Base-by-base conservation (phyloP, 768 basidiomycete genomes). In the Myochromella boudieri region DNA sequence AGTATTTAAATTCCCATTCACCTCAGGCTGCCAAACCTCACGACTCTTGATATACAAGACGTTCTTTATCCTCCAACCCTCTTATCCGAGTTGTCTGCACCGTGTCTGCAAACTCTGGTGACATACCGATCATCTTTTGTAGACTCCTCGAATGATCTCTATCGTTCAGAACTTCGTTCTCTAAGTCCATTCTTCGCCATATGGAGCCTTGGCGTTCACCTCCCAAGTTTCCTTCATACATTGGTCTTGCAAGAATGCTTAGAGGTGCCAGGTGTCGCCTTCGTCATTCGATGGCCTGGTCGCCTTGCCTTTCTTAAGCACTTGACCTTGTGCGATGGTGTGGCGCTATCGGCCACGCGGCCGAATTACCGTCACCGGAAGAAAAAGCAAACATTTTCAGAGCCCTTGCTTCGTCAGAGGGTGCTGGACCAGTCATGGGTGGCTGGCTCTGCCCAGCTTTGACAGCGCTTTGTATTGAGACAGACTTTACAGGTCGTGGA, bases 391-490 rank as follows among this genome's bases (percentile, higher is more conserved):
- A 59, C 17, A 26, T 60, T 18, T 48, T 58, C 34, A 31, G 3
- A 10, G 64, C 64, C 2, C 55, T 65, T 21, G 54, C 60, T 8
- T 53, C 47, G 3, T 59, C 61, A 9, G 26, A 57, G 6, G 52
- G 53, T 18, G 52, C 42, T 2, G 52, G 52, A n/a, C 20, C 49
- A 8, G 24, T 37, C 8, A 37, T 46, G 7, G 55, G 49, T 2
- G 54, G 44, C 27, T 66, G 61, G 63, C 58, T 68, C 25, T 66
- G 62, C 40, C 60, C n/a, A n/a, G n/a, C n/a, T n/a, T n/a, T n/a
- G n/a, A n/a, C n/a, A n/a, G n/a, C n/a, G n/a, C n/a, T n/a, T n/a
- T n/a, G n/a, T n/a, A n/a, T n/a, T n/a, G n/a, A n/a, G n/a, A n/a
- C n/a, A n/a, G n/a, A n/a, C n/a, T n/a, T n/a, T n/a, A n/a, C n/a